Conservation (phyloP, 1,139 yeast species). For the Diutina mesorugosa region DNA sequence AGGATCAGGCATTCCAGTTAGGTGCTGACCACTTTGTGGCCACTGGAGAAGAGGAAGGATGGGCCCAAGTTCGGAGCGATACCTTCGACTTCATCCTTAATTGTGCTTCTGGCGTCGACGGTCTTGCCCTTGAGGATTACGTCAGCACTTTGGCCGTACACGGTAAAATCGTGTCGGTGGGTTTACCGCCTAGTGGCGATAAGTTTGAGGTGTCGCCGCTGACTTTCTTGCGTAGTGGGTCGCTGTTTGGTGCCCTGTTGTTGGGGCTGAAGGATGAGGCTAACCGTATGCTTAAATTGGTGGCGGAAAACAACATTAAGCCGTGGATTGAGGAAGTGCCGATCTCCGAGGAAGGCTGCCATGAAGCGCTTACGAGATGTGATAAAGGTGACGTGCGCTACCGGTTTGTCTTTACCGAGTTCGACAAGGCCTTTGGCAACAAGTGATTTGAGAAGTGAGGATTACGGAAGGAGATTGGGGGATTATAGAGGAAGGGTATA, state of each 20-base stretch:
- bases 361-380: slow-evolving; percentile 35
- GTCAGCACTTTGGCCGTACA: slow-evolving; percentile 24
- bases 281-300: slow-evolving; percentile 38
- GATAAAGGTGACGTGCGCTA: slow-evolving; percentile 46
- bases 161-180: slow-evolving; percentile 40
- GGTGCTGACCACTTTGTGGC: slow-evolving; percentile 44
- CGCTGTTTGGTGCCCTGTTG: slow-evolving; percentile 21
- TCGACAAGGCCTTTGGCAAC: slow-evolving; percentile 26
- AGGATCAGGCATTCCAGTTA: slow-evolving; percentile 35
- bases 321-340: slow-evolving; percentile 53
- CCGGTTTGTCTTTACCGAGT: slow-evolving; percentile 49
- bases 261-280: slow-evolving; percentile 45
- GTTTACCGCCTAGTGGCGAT: slow-evolving; percentile 24
- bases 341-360: slow-evolving; percentile 27
- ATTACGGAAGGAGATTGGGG: background rate
- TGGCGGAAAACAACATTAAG: slow-evolving; percentile 35
- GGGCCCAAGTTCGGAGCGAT: slow-evolving; percentile 21
- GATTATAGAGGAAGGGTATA: no score
- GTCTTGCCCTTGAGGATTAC: slow-evolving; percentile 17
- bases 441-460: background rate
- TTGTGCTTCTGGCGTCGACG: slow-evolving; percentile 32
- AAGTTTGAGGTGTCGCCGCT: slow-evolving; percentile 7
- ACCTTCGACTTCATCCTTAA: slow-evolving; percentile 34
- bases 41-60: slow-evolving; percentile 27
- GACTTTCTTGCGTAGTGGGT: slow-evolving; percentile 20